Evolutionary conservation across 2,329 filamentous ascomycete genomes (phyloP), one percentile per base, ranked within the genome.

Genomic region (Ascosphaera pollenicola): DNA sequence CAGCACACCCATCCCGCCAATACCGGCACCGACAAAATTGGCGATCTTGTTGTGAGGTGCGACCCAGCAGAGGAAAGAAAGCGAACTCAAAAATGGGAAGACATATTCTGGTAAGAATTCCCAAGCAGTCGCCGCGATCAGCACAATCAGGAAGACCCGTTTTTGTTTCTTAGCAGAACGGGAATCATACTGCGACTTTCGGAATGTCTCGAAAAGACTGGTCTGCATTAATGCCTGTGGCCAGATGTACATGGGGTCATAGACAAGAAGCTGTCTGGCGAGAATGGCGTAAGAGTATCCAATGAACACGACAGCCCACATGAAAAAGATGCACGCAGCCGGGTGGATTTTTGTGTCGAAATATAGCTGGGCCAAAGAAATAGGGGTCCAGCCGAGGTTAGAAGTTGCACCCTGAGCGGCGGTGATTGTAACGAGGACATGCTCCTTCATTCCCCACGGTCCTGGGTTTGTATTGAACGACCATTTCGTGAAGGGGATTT

Each of bases 31-130:
- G 15, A 75, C 54, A 45, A 74, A 75, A 46, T 74, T 75, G 43
- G 68, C 70, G 0, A 65, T 59, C 2, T 60, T 51, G 45, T 72
- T 74, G 13, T 60, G 59, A 1, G 69, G 70, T 2, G 70, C 70
- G 2, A 75, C 68, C 70, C 70, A 75, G 53, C 71, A 75, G 3
- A 75, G 58, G 38, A 74, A 72, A 2, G 70, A 69, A 6, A 75
- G 56, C 0, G 70, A 73, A 6, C 64, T 67, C 1, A 71, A 57
- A 49, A 75, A 67, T 0, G 70, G 70, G 41, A 74, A 74, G 1
- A 66, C 60, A 39, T 63, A 75, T 48, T 75, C 70, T 1, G 70
- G 70, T 0, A 75, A 52, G 43, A 75, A 74, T 42, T 75, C 69
- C 70, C 71, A 75, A 0, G 71, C 45, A 0, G 64, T 69, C 39